These are phyloP conservation scores for Candida chilensis DNA, from an alignment of 805 yeast species.

Conservation along the genomic window DNA sequence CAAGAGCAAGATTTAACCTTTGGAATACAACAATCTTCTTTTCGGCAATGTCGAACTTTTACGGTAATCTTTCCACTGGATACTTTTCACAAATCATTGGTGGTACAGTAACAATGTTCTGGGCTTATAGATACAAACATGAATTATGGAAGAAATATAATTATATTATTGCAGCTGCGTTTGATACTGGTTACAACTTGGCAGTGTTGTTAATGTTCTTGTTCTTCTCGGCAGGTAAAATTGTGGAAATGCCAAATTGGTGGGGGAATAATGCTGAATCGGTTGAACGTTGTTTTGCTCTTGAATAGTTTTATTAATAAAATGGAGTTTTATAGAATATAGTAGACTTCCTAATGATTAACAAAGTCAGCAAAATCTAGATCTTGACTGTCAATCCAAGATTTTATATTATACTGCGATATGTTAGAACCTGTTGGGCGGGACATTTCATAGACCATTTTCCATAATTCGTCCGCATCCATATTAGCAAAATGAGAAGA, in stretches of 20 bases:
- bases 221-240: slow-evolving; percentile 9
- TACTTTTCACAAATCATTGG: slow-evolving; percentile 36
- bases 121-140: slow-evolving; percentile 26
- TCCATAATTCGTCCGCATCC: no score
- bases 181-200: slow-evolving; percentile 40
- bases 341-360: no score
- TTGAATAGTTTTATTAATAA: slow-evolving; percentile 2
- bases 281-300: slow-evolving; percentile 38
- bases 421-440: no score
- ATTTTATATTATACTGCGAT: no score
- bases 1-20: slow-evolving; percentile 11
- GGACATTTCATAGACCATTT: no score
- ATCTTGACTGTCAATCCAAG: no score
- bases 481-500: no score
- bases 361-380: no score
- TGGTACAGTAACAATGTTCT: slow-evolving; percentile 39
- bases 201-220: slow-evolving; percentile 28
- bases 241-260: slow-evolving; percentile 26
- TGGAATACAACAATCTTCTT: slow-evolving; percentile 42
- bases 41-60: slow-evolving; percentile 36
- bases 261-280: slow-evolving; percentile 37
- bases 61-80: slow-evolving; percentile 42
- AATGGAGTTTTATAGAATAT: not conserved
- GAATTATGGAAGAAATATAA: slow-evolving; percentile 31
- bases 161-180: slow-evolving; percentile 40